Base-by-base conservation (phyloP, 2,329 filamentous ascomycete genomes). In the Blumeriella jaapii region DNA sequence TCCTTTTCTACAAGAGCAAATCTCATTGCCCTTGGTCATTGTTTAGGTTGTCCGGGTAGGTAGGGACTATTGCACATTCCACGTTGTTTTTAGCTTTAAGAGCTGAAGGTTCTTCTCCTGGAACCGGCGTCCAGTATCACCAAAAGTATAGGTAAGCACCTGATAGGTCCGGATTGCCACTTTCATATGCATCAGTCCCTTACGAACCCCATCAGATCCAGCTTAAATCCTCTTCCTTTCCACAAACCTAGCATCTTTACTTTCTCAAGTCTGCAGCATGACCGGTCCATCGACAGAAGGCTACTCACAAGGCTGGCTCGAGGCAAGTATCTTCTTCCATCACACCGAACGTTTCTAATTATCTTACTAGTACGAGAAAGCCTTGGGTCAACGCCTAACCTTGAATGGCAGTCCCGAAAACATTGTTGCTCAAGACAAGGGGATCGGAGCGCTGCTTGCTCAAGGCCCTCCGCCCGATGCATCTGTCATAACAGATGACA, bases 221-320 rank as follows among this genome's bases (percentile, higher is more conserved):
- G 3, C 4, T 12, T 14, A 28, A 15, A 3, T 22, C 11, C 7
- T 26, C 6, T 5, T 23, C 25, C 8, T 16, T 14, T 20, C 27
- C 6, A 23, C 16, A n/a, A 12, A 32, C 3, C 3, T 19, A 32
- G 5, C 14, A 28, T 12, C 14, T 3, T 22, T 17, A n/a, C n/a
- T 34, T n/a, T 6, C 2, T 10, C 22, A 5, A 23, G 14, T 19
- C 18, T 12, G 29, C 17, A 38, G n/a, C 9, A 41, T 41, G 39
- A 31, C 34, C 7, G 27, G 31, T 22, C 34, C 34, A 18, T 42
- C 40, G 2, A 36, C 30, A 17, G 46, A 42, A 27, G 41, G 38
- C 6, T 51, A 50, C 23, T 34, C 38, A 2, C 35, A 38, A 18
- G 41, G 41, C 26, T 50, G 48, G 49, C 49, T 50, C 20, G 42